Conservation (phyloP, 164 flowering plant species). For the Euptelea pleiosperma region DNA sequence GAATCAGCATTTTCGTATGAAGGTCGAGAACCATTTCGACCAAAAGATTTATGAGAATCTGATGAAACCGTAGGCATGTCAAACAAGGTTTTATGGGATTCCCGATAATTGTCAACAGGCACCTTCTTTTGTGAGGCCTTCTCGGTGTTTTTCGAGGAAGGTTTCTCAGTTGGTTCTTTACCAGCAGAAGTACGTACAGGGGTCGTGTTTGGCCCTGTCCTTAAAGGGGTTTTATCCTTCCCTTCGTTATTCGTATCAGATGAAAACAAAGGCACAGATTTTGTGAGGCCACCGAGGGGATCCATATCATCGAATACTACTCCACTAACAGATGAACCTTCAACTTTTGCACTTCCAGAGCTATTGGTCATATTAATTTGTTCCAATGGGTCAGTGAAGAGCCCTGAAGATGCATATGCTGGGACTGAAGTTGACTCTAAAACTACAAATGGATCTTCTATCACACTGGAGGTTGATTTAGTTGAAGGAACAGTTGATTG, state of each 20-base stretch:
- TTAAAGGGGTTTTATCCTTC: slow-evolving; percentile 40
- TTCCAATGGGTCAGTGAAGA: slow-evolving; percentile 52
- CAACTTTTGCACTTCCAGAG: slow-evolving; percentile 32
- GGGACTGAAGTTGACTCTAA: slow-evolving; percentile 45
- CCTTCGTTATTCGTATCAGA: slow-evolving; percentile 30
- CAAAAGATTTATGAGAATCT: slow-evolving; percentile 33
- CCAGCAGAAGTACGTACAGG: slow-evolving; percentile 22
- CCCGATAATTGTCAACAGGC: slow-evolving; percentile 34
- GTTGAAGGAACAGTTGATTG: slow-evolving; percentile 30
- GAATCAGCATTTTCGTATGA: slow-evolving; percentile 30
- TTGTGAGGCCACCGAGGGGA: slow-evolving; percentile 48
- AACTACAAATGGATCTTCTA: slow-evolving; percentile 70
- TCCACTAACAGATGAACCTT: slow-evolving; percentile 35
- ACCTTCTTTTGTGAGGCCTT: slow-evolving; percentile 33
- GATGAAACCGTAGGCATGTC: slow-evolving; percentile 50
- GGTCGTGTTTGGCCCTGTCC: slow-evolving; percentile 25
- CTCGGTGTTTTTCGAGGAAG: slow-evolving; percentile 36
- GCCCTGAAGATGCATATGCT: slow-evolving; percentile 34
- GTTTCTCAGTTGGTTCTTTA: slow-evolving; percentile 34
- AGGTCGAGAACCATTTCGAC: slow-evolving; percentile 38
- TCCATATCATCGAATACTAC: slow-evolving; percentile 58
- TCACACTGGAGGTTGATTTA: slow-evolving; percentile 32
- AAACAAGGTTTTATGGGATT: slow-evolving; percentile 45
- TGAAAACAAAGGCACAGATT: slow-evolving; percentile 44
- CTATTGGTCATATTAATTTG: slow-evolving; percentile 36